Base-by-base conservation (phyloP, 352 stramenopile species). In the Pythium dissotocum region DNA sequence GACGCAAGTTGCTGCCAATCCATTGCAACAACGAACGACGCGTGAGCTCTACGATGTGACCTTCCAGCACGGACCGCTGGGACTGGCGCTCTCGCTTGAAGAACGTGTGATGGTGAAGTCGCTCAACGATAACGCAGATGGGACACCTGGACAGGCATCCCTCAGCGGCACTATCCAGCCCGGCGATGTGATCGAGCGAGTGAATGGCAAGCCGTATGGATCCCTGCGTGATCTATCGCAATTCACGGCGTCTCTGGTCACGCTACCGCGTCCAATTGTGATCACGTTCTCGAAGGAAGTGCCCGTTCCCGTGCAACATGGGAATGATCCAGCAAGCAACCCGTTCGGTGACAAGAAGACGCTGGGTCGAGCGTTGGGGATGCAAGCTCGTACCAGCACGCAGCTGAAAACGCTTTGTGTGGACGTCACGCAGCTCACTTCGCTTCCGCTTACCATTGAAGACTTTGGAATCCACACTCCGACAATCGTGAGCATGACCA, bases 101-200 rank as follows among this genome's bases (percentile, higher is more conserved):
- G 53, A 75, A 14, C 77, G 82, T 14, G 86, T 95, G 33, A 67
- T 88, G 42, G 88, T 95, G 2, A 91, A 91, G 60, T 95, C 88
- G 0, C 58, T 95, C 28, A 95, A 93, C 58, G 79, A 92, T 40
- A 77, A 88, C 21, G 57, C 78, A 18, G 76, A 89, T 53, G 86
- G 86, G 13, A 80, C 72, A 12, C 75, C 87, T 7, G 83, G 88
- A 10, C 88, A 95, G 72, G 88, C 88, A 8, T 94, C 85, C 4
- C 55, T 85, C 18, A 91, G 78, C 44, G 80, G 85, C 7, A 63
- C 68, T 14, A 89, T 95, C 54, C 67, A 70, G 28, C 71, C 72
- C 1, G 88, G 86, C n/a, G 88, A 95, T 55, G 64, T 89, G 48
- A 85, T 95, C 57, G 85, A 94, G 60, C 71, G 65, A 35, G 79